phyloP scores from a whole-genome alignment of 2,329 filamentous ascomycete genomes.

The Elsinoe perseae region DNA sequence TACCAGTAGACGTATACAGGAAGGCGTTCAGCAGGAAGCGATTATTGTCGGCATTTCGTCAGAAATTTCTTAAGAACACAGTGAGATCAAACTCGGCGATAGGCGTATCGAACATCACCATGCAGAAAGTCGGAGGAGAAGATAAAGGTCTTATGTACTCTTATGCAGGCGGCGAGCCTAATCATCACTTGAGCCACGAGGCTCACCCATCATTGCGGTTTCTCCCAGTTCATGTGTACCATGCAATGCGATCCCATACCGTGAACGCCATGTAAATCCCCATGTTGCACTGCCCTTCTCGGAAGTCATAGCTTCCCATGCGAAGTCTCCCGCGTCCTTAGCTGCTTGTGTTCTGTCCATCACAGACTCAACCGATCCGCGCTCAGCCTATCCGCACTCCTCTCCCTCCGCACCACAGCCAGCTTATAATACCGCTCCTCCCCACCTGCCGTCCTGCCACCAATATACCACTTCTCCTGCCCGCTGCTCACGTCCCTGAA shows the following conservation, averaged over 20 bases:
- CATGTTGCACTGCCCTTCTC: too few species aligned
- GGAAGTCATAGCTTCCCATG: too few species aligned
- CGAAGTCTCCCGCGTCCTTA: neutral
- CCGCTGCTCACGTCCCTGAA: constrained; percentile 65
- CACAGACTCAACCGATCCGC: constrained; percentile 67
- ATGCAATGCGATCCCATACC: neutral
- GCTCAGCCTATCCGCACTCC: constrained; percentile 67
- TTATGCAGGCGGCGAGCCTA: neutral
- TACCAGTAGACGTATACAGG: neutral
- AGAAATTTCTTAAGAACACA: neutral
- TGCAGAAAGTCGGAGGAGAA: neutral
- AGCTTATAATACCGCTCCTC: constrained; percentile 77
- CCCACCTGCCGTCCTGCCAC: constrained; percentile 65
- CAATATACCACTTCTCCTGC: constrained; percentile 75
- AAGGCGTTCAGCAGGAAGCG: neutral
- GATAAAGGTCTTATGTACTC: constrained; percentile 8
- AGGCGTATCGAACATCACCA: neutral
- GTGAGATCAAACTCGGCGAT: neutral
- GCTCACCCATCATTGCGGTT: neutral
- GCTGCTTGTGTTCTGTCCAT: constrained; percentile 23
- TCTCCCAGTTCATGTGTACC: neutral
- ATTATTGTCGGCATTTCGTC: neutral
- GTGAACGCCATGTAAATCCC: neutral
- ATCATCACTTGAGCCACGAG: neutral
- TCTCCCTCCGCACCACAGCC: constrained; percentile 63